phyloP scores from a whole-genome alignment of 1,284 basidiomycete genomes.

The Tremellales sp. region DNA sequence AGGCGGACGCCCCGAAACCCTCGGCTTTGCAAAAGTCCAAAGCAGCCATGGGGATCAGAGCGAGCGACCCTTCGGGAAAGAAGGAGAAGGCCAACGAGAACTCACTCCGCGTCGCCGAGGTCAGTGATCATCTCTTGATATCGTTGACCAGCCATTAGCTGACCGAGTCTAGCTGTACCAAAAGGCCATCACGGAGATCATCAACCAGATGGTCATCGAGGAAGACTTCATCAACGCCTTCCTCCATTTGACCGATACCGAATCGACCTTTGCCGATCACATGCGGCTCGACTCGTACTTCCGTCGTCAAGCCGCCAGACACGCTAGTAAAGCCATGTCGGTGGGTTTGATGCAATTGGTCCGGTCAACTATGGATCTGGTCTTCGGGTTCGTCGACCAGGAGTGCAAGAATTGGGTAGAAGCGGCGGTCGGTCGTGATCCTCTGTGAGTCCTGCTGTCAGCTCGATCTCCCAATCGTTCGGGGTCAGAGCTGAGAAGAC shows the following conservation, averaged over 20 bases:
- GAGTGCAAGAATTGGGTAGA: slow-evolving; percentile 86
- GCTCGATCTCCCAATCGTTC: not conserved
- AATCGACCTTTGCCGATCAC: slow-evolving; percentile 91
- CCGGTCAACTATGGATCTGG: slow-evolving; percentile 83
- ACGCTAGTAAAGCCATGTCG: slow-evolving; percentile 57
- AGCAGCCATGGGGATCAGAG: slow-evolving; percentile 33
- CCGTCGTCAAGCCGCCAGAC: slow-evolving; percentile 77
- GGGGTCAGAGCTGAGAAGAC: slow-evolving; percentile 4
- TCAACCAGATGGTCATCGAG: slow-evolving; percentile 73
- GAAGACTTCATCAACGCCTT: slow-evolving; percentile 87
- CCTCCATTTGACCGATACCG: slow-evolving; percentile 81
- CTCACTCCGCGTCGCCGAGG: slow-evolving; percentile 54
- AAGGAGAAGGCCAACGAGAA: slow-evolving; percentile 34
- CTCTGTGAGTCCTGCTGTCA: slow-evolving; percentile 58
- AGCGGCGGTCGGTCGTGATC: slow-evolving; percentile 67
- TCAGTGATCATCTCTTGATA: slow-evolving; percentile 39
- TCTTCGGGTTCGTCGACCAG: slow-evolving; percentile 84
- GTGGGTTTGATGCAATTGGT: slow-evolving; percentile 72
- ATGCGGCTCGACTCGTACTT: slow-evolving; percentile 94
- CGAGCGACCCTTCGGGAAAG: slow-evolving; percentile 20
- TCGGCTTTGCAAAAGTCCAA: slow-evolving; percentile 37
- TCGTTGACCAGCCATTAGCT: not conserved
- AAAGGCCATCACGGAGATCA: slow-evolving; percentile 69
- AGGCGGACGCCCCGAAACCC: slow-evolving; percentile 16
- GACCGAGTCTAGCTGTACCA: slow-evolving; percentile 62